Evolutionary conservation across 495 filamentous ascomycete species (phyloP).

Genomic region (Letharia lupina): DNA sequence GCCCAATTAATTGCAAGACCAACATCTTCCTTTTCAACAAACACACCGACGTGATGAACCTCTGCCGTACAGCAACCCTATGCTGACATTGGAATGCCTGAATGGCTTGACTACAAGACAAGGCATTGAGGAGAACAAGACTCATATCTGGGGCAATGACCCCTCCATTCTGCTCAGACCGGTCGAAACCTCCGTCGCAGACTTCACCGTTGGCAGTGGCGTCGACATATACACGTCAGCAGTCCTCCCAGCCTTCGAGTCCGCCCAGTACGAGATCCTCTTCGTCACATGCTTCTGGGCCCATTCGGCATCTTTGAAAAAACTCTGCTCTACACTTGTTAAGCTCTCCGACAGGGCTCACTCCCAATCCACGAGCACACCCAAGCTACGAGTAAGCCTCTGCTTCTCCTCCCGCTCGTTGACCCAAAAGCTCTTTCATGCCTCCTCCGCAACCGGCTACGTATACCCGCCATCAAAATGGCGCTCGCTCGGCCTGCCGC

Average conservation of each 20-base stretch:
- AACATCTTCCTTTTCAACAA: neutral
- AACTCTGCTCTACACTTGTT: constrained; percentile 41
- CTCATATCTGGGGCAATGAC: constrained; percentile 13
- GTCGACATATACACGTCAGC: constrained; percentile 42
- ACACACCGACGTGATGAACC: neutral
- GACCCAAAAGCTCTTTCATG: constrained; percentile 62
- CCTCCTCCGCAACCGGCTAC: constrained; percentile 46
- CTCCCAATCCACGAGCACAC: constrained; percentile 17
- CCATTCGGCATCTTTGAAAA: constrained; percentile 43
- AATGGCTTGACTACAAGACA: neutral
- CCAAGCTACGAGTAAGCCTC: constrained; percentile 44
- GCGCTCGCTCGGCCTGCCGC: constrained; percentile 51
- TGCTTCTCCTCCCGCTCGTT: constrained; percentile 60
- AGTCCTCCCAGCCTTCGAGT: constrained; percentile 47
- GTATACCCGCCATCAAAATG: constrained; percentile 49
- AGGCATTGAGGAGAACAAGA: constrained; percentile 1
- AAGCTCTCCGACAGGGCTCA: constrained; percentile 40
- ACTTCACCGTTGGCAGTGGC: constrained; percentile 51
- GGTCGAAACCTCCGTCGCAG: neutral
- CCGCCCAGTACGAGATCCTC: constrained; percentile 53
- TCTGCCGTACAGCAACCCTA: neutral
- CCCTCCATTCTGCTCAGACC: constrained; percentile 3
- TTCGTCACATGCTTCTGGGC: constrained; percentile 77
- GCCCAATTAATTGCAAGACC: too few relatives aligned
- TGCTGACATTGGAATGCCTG: constrained; percentile 5